These are phyloP conservation scores for Spergularia azorica DNA, from an alignment of 179 eudicot species.

Conservation along the genomic window DNA sequence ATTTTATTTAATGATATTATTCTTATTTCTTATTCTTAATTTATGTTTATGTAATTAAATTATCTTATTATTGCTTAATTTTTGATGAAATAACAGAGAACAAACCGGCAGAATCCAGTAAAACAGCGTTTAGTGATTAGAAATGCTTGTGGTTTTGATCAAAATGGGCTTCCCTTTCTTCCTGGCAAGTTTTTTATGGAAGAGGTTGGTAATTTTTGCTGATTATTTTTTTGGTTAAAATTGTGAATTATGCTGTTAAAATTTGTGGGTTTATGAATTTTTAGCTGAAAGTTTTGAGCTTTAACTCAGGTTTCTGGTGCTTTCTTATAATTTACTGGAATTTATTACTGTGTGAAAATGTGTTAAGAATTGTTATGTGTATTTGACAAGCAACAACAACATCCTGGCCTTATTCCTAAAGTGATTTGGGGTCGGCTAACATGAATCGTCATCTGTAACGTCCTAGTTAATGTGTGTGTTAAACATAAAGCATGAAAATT, in stretches of 20 bases:
- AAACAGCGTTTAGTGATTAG: constrained; percentile 35
- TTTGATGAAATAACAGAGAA: constrained; percentile 35
- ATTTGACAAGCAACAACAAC: too few relatives aligned
- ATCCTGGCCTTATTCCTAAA: too few relatives aligned
- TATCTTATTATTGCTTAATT: not conserved
- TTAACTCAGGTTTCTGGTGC: too few relatives aligned
- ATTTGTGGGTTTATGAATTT: not conserved
- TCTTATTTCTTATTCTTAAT: not conserved
- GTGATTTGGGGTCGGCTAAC: too few relatives aligned
- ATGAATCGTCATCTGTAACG: too few relatives aligned
- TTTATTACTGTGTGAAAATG: too few relatives aligned
- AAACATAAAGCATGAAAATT: too few relatives aligned
- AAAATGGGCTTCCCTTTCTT: constrained; percentile 16
- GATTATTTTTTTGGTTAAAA: not conserved
- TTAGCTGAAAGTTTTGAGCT: not conserved
- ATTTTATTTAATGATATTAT: not conserved
- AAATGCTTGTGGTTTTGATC: constrained; percentile 57
- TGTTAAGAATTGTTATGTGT: too few relatives aligned
- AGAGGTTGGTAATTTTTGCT: constrained; percentile 50
- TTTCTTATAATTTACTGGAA: too few relatives aligned
- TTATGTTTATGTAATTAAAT: not conserved
- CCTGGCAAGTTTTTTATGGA: constrained; percentile 55
- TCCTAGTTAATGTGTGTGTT: too few relatives aligned
- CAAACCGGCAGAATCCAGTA: constrained; percentile 33
- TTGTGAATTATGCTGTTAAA: not conserved